A percentile compares a stretch with the other conserved stretches of the same genome.
These are phyloP conservation scores for Penicillium desertorum DNA, from an alignment of 495 filamentous ascomycete genomes.

Conservation along the genomic window DNA sequence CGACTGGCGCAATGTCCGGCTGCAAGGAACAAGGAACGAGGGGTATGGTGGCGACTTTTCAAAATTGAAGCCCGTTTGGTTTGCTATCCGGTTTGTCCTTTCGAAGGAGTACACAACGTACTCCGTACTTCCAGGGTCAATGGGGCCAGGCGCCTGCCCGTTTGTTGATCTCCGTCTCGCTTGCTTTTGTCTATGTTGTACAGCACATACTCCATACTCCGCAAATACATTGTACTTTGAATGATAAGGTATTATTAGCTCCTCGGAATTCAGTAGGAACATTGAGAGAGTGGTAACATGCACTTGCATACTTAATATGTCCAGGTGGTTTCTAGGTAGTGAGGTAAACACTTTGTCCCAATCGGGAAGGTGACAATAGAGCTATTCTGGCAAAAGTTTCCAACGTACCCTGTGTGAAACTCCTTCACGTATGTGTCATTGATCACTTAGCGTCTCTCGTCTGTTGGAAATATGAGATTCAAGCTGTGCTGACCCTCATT, in stretches of 20 bases:
- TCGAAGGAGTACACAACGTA: too few species aligned
- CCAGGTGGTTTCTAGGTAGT: background rate
- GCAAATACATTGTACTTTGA: background rate
- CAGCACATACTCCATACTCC: background rate
- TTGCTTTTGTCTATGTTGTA: background rate
- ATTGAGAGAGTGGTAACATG: background rate
- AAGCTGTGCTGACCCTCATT: too few species aligned
- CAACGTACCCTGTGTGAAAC: background rate
- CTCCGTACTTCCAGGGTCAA: background rate
- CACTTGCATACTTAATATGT: background rate
- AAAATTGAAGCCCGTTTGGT: background rate
- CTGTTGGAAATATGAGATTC: background rate
- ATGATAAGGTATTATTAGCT: background rate
- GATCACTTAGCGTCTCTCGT: background rate
- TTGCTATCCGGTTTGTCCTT: background rate
- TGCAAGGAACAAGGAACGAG: constrained; percentile 29
- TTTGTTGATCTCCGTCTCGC: background rate
- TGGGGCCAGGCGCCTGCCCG: background rate
- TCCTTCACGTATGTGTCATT: background rate
- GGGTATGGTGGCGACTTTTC: constrained; percentile 18
- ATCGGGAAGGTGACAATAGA: background rate
- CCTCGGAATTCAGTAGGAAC: background rate
- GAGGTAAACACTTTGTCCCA: background rate
- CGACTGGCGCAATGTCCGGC: constrained; percentile 16
- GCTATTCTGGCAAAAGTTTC: background rate